Evolutionary conservation across 208 protist genomes (phyloP).

Genomic region (Crithidia expoeki): DNA sequence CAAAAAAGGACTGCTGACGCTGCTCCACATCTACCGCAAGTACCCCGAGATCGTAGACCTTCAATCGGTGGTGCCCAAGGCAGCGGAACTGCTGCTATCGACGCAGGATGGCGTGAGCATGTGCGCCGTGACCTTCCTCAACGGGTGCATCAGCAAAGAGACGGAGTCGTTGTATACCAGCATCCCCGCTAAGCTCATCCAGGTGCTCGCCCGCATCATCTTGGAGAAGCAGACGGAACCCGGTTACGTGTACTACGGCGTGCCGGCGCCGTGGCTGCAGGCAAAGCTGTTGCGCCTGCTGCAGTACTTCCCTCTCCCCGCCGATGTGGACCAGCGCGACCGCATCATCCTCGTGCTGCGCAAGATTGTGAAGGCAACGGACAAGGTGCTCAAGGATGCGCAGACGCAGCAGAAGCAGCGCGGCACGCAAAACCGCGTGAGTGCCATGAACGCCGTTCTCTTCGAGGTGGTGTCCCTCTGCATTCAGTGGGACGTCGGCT

Average conservation of each 20-base stretch:
- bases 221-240: conserved; percentile 85
- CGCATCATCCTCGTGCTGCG: conserved; percentile 70
- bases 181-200: conserved; percentile 76
- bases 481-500: conserved; percentile 90
- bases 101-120: conserved; percentile 94
- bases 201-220: conserved; percentile 84
- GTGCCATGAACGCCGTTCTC: conserved; percentile 96
- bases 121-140: conserved; percentile 91
- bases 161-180: conserved; percentile 69
- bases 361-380: conserved; percentile 86
- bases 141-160: conserved; percentile 81
- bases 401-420: conserved; percentile 84
- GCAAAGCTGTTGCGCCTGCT: conserved; percentile 97
- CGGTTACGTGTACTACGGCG: conserved; percentile 98
- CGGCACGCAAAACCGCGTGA: conserved; percentile 95
- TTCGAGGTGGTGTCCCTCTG: conserved; percentile 96
- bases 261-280: conserved; percentile 98
- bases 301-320: conserved; percentile 93
- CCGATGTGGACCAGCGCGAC: conserved; percentile 53
- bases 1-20: conserved; percentile 98
- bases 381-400: conserved; percentile 86
- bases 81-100: conserved; percentile 88
- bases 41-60: conserved; percentile 90
- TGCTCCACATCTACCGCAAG: conserved; percentile 97
- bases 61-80: conserved; percentile 55